These are phyloP conservation scores for Penicillium verhagenii DNA, from an alignment of 495 filamentous ascomycete species.

Conservation along the genomic window DNA sequence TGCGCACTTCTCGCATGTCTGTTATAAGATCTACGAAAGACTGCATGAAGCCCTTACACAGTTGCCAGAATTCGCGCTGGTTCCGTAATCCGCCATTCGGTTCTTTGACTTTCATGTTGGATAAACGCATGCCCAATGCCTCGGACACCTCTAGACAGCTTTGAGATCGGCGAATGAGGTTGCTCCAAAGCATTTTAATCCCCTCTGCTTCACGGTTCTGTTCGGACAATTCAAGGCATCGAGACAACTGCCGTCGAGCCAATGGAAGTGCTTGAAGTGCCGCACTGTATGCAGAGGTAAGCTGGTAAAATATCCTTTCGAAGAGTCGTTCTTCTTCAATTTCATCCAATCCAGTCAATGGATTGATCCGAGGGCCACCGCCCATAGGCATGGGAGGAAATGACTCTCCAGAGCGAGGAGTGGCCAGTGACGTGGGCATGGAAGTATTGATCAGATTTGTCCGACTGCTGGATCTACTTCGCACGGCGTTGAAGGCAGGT, in stretches of 20 bases:
- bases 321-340: slow-evolving; percentile 76
- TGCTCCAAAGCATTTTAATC: slow-evolving; percentile 63
- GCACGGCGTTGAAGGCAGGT: slow-evolving; percentile 35
- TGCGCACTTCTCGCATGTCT: slow-evolving; percentile 67
- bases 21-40: slow-evolving; percentile 72
- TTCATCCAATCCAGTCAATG: slow-evolving; percentile 57
- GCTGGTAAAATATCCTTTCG: slow-evolving; percentile 72
- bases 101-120: slow-evolving; percentile 80
- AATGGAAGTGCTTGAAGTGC: slow-evolving; percentile 64
- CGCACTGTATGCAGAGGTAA: slow-evolving; percentile 64
- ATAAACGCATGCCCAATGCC: slow-evolving; percentile 65
- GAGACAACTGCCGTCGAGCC: slow-evolving; percentile 60
- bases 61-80: slow-evolving; percentile 76
- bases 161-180: slow-evolving; percentile 64
- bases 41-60: slow-evolving; percentile 74
- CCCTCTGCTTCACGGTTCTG: slow-evolving; percentile 47
- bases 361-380: slow-evolving; percentile 44
- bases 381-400: slow-evolving; percentile 60
- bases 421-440: slow-evolving; percentile 52
- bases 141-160: slow-evolving; percentile 65
- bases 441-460: slow-evolving; percentile 49
- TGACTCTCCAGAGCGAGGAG: slow-evolving; percentile 75
- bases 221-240: slow-evolving; percentile 46
- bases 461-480: slow-evolving; percentile 54
- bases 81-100: slow-evolving; percentile 66